These are phyloP conservation scores for Aspergillus sp. DNA, from an alignment of 2,329 filamentous ascomycete species.

Conservation along the genomic window DNA sequence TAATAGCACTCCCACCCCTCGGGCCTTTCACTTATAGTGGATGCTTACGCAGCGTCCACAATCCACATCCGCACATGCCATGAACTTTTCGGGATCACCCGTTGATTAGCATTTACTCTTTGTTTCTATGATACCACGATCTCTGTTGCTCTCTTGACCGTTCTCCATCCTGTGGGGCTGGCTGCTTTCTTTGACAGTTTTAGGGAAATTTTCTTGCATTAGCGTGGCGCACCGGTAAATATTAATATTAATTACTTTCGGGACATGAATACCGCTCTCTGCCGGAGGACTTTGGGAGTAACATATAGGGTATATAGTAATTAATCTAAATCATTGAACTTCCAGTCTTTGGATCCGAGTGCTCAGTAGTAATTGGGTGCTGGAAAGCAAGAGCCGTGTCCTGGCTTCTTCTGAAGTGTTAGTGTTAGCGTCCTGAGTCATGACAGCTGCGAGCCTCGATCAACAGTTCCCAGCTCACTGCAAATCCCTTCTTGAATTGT, in stretches of 20 bases:
- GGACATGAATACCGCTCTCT: neutral
- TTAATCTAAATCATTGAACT: neutral
- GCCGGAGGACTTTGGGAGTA: neutral
- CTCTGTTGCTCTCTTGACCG: neutral
- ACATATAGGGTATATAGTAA: neutral
- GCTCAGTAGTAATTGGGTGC: too few relatives aligned
- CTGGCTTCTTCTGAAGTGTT: too few relatives aligned
- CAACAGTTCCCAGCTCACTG: neutral
- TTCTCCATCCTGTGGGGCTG: neutral
- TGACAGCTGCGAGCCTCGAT: neutral
- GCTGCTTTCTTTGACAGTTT: neutral
- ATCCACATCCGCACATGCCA: neutral
- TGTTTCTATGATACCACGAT: neutral
- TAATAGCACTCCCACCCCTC: neutral
- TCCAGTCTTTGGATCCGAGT: neutral
- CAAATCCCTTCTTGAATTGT: neutral
- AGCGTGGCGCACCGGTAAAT: slow-evolving; percentile 9
- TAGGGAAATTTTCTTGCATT: slow-evolving; percentile 6
- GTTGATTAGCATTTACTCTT: neutral
- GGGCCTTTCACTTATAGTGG: neutral
- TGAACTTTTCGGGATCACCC: neutral
- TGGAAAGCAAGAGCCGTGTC: too few relatives aligned
- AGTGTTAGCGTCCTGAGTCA: neutral
- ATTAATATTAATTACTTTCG: neutral
- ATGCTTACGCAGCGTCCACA: neutral